Base-by-base conservation (phyloP, 805 yeast genomes). In the Sugiyamaella marilandica region DNA sequence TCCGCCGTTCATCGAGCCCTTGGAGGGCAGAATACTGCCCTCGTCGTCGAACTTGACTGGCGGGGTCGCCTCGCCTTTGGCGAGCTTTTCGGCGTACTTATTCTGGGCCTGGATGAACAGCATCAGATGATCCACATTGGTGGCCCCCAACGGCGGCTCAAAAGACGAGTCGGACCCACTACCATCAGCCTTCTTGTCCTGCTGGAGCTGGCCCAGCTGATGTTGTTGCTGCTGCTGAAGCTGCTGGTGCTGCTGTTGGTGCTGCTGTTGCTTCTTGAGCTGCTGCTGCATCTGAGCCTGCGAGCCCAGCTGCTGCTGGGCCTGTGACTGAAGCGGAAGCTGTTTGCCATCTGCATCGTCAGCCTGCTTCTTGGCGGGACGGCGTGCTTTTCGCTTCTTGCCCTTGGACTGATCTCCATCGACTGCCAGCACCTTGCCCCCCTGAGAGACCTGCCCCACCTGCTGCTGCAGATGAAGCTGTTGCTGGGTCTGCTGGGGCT, bases 111-210 rank as follows among this genome's bases (percentile, higher is more conserved):
- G 96, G 50, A 91, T 85, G 36, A 89, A 87, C 47, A 91, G 74
- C 97, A 91, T 89, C 62, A 91, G 72, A 62, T 85, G 95, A 69
- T 91, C 98, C 26, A 91, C 87, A 64, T 87, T 87, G 0, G 96
- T 91, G 26, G 91, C 89, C 1, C 96, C 96, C 5, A 88, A 67
- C 19, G 84, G 19, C 2, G 58, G 58, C 32, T 51, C 43, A 19
- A 44, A 18, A 29, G 31, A 50, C 10, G 18, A 21, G 9, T 34
- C 45, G 2, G 47, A 8, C 2, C 21, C 51, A 10, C 5, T 10
- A 8, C 26, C 13, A 33, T 19, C 34, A 9, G 21, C 29, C 35
- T 24, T n/a, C 19, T 24, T 29, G 19, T 34, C 50, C 41, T 35
- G 52, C 8, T 32, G 33, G 14, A 19, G 49, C 8, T 52, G 54